Percentiles rank a stretch among this genome's conserved stretches.
Evolutionary conservation across 805 yeast species (phyloP).

Genomic region (Metschnikowia gelsemii): DNA sequence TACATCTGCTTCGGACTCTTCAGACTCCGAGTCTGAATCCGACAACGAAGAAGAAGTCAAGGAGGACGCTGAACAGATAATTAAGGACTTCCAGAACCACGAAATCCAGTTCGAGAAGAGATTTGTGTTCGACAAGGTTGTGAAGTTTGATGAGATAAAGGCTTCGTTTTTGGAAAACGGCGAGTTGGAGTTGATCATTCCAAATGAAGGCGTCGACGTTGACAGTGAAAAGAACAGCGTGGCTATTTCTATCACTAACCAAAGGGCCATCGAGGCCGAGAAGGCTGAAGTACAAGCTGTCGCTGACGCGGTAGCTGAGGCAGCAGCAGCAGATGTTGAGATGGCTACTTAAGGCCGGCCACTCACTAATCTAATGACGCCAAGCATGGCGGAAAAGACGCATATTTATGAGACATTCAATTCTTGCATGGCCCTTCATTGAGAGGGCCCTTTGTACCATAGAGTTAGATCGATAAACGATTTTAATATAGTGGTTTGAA

Average conservation of each 20-base stretch:
- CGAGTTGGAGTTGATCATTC: conserved; percentile 44
- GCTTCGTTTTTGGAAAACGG: conserved; percentile 39
- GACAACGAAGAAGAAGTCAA: conserved; percentile 37
- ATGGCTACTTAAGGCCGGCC: conserved; percentile 18
- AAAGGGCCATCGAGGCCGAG: conserved; percentile 15
- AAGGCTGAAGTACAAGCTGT: conserved; percentile 13
- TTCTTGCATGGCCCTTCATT: conserved; percentile 14
- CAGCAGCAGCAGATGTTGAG: conserved; percentile 20
- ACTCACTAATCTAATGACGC: conserved; percentile 2
- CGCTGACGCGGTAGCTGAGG: conserved; percentile 16
- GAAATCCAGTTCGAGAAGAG: conserved; percentile 45
- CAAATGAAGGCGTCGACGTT: conserved; percentile 29
- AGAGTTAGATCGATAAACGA: conserved; percentile 16
- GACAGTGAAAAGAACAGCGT: conserved; percentile 25
- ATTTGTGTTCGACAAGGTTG: conserved; percentile 40
- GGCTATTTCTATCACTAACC: conserved; percentile 28
- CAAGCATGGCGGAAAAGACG: conserved; percentile 3
- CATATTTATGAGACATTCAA: conserved; percentile 12
- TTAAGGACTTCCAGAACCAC: conserved; percentile 38
- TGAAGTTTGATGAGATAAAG: conserved; percentile 37
- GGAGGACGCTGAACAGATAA: conserved; percentile 41
- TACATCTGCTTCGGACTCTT: conserved; percentile 7
- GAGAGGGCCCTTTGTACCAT: conserved; percentile 16
- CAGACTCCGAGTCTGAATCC: conserved; percentile 19
- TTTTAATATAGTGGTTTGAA: conserved; percentile 17